phyloP scores from a whole-genome alignment of 352 stramenopile species.

The Phytophthora foliorum region DNA sequence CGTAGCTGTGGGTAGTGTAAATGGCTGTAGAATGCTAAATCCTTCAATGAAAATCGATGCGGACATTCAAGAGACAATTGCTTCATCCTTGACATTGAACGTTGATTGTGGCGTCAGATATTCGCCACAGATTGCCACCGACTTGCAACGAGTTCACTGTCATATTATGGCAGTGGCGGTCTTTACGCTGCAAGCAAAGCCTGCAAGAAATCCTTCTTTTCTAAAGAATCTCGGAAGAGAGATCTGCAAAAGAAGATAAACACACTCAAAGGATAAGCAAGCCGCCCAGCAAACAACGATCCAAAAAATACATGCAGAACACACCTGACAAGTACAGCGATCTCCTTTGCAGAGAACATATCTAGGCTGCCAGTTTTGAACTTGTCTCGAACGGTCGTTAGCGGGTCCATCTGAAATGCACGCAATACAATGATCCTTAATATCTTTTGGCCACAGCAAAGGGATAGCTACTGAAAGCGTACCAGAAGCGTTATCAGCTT shows the following conservation, averaged over 20 bases:
- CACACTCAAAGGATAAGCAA: slow-evolving; percentile 7
- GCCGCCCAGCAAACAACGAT: not conserved
- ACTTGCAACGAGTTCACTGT: not conserved
- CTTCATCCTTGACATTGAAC: too few species aligned
- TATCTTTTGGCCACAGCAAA: slow-evolving; percentile 1
- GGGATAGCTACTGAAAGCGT: slow-evolving; percentile 6
- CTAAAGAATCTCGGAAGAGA: slow-evolving; percentile 69
- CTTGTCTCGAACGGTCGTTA: slow-evolving; percentile 69
- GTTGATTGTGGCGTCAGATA: too few species aligned
- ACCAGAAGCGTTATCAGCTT: slow-evolving; percentile 66
- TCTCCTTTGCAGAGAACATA: slow-evolving; percentile 53
- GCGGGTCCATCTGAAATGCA: slow-evolving; percentile 57
- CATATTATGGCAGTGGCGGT: not conserved
- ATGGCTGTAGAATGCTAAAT: slow-evolving; percentile 7
- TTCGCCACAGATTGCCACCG: not conserved
- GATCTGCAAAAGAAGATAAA: slow-evolving; percentile 41
- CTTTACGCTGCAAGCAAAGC: slow-evolving; percentile 30
- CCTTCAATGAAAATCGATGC: not conserved
- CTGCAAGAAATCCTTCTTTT: slow-evolving; percentile 58
- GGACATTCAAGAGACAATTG: slow-evolving; percentile 46
- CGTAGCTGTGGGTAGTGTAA: slow-evolving; percentile 12
- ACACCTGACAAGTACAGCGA: slow-evolving; percentile 61
- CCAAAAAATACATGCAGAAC: slow-evolving; percentile 4
- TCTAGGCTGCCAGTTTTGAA: slow-evolving; percentile 54
- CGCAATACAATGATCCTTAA: slow-evolving; percentile 6